Evolutionary conservation across 2,329 filamentous ascomycete genomes (phyloP).

Genomic region (Tolypocladium guangdongense): DNA sequence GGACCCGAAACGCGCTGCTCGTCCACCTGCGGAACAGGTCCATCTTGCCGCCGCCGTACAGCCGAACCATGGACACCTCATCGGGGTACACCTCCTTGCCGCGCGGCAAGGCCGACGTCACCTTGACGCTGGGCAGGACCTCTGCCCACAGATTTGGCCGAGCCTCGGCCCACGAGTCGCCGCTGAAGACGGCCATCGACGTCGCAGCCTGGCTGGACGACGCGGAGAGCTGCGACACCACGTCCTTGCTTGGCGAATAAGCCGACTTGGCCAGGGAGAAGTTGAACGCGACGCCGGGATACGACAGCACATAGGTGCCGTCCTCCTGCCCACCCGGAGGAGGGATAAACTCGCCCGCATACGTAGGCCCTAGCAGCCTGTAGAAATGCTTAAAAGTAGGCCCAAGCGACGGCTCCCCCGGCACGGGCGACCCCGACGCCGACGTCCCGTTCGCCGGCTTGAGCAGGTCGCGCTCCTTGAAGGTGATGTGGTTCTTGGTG

Average conservation of each 20-base stretch:
- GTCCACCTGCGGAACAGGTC: slow-evolving; percentile 67
- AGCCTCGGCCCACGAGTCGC: slow-evolving; percentile 81
- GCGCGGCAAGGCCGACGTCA: slow-evolving; percentile 56
- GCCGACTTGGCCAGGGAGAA: slow-evolving; percentile 67
- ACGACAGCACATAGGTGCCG: slow-evolving; percentile 83
- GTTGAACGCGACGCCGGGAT: slow-evolving; percentile 87
- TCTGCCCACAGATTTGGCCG: slow-evolving; percentile 68
- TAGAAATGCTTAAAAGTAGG: slow-evolving; percentile 86
- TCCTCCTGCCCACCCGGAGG: slow-evolving; percentile 42
- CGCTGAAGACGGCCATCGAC: slow-evolving; percentile 85
- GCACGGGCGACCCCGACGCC: slow-evolving; percentile 20
- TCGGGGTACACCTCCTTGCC: slow-evolving; percentile 74
- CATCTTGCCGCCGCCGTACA: slow-evolving; percentile 68
- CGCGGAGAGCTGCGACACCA: slow-evolving; percentile 75
- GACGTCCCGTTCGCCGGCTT: slow-evolving; percentile 41
- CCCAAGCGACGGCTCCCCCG: slow-evolving; percentile 32
- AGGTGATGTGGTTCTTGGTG: slow-evolving; percentile 69
- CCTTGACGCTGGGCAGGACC: slow-evolving; percentile 61
- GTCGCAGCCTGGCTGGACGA: slow-evolving; percentile 64
- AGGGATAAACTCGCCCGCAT: slow-evolving; percentile 82
- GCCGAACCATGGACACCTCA: slow-evolving; percentile 70
- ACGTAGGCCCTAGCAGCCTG: slow-evolving; percentile 84
- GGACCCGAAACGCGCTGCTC: slow-evolving; percentile 56
- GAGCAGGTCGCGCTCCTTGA: slow-evolving; percentile 69
- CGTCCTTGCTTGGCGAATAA: slow-evolving; percentile 68